A percentile compares a stretch with the other conserved stretches of the same genome.
Evolutionary conservation across 2,329 filamentous ascomycete genomes (phyloP).

Genomic region (Verticillium longisporum): DNA sequence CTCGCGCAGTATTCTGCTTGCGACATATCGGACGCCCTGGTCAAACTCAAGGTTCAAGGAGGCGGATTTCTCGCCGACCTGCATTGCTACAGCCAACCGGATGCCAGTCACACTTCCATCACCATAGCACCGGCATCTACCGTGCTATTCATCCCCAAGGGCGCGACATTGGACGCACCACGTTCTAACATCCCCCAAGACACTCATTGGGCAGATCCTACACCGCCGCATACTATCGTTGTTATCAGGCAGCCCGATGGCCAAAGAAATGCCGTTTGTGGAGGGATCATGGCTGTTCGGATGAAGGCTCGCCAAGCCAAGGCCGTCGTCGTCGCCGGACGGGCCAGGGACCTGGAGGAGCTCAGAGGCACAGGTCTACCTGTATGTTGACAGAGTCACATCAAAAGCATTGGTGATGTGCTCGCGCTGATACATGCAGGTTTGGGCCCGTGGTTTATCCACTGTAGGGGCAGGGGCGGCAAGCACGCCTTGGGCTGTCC

Average conservation of each 20-base stretch:
- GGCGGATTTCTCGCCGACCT: slow-evolving; percentile 62
- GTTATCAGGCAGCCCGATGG: slow-evolving; percentile 58
- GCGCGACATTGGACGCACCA: slow-evolving; percentile 22
- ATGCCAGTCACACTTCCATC: slow-evolving; percentile 17
- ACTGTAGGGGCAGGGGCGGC: slow-evolving; percentile 51
- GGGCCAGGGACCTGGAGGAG: slow-evolving; percentile 60
- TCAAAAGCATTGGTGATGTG: not conserved
- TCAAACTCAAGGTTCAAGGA: slow-evolving; percentile 59
- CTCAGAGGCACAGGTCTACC: slow-evolving; percentile 48
- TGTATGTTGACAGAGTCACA: slow-evolving; percentile 29
- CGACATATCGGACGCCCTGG: slow-evolving; percentile 65
- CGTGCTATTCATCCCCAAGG: slow-evolving; percentile 56
- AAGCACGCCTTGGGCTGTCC: slow-evolving; percentile 47
- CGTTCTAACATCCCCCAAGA: slow-evolving; percentile 46
- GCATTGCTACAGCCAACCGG: slow-evolving; percentile 22
- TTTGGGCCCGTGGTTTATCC: slow-evolving; percentile 51
- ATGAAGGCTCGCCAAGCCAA: slow-evolving; percentile 56
- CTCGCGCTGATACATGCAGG: slow-evolving; percentile 20
- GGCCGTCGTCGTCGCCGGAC: slow-evolving; percentile 60
- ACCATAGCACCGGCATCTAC: slow-evolving; percentile 51
- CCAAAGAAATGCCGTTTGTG: slow-evolving; percentile 64
- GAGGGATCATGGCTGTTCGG: slow-evolving; percentile 69
- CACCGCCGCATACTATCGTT: slow-evolving; percentile 52
- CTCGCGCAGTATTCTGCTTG: slow-evolving; percentile 36
- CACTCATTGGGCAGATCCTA: slow-evolving; percentile 63